A percentile compares a stretch with the other conserved stretches of the same genome.
phyloP scores from a whole-genome alignment of 495 filamentous ascomycete genomes.

The Durotheca rogersii region DNA sequence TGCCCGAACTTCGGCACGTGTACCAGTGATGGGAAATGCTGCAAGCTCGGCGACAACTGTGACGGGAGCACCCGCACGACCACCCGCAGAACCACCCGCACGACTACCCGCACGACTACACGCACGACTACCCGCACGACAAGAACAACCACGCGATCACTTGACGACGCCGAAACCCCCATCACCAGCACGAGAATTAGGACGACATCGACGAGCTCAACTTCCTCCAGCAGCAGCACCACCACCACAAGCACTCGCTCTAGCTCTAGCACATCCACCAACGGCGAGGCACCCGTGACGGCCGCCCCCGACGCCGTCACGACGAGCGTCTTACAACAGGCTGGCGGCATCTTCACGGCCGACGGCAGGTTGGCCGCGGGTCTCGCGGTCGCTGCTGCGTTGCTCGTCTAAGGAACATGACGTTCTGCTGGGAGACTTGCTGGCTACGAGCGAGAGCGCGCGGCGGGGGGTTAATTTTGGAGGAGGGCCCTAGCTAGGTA shows the following conservation, averaged over 20 bases:
- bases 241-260: neutral
- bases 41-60: slow-evolving; percentile 24
- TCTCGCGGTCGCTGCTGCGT: slow-evolving; percentile 20
- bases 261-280: too few relatives aligned
- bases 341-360: slow-evolving; percentile 22
- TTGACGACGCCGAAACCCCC: neutral
- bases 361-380: slow-evolving; percentile 17
- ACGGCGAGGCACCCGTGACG: slow-evolving; percentile 1
- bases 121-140: slow-evolving; percentile 22
- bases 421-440: too few relatives aligned
- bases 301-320: slow-evolving; percentile 13
- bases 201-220: slow-evolving; percentile 6
- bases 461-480: too few relatives aligned
- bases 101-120: slow-evolving; percentile 7
- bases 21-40: slow-evolving; percentile 25
- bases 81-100: slow-evolving; percentile 6
- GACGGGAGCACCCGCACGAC: slow-evolving; percentile 4
- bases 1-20: slow-evolving; percentile 30
- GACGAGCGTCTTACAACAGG: slow-evolving; percentile 15
- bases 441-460: too few relatives aligned
- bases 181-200: slow-evolving; percentile 8
- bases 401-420: slow-evolving; percentile 17
- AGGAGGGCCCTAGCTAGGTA: too few relatives aligned
- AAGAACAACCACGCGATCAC: slow-evolving; percentile 14
- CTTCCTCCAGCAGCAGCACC: neutral